These are phyloP conservation scores for Krasilnikovozyma curviuscula DNA, from an alignment of 768 basidiomycete species.

Conservation along the genomic window DNA sequence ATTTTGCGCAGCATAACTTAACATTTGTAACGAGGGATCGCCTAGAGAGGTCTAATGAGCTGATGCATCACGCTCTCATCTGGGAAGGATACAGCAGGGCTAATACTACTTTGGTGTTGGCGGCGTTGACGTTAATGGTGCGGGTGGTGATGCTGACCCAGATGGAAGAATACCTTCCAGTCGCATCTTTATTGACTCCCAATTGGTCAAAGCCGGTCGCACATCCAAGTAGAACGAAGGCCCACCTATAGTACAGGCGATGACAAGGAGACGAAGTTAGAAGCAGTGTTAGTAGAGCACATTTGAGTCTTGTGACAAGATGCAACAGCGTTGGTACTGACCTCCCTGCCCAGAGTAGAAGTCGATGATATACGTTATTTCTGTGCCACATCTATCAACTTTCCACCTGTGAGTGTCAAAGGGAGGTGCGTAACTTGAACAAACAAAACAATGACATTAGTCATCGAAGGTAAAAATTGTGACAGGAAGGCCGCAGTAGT, in stretches of 20 bases:
- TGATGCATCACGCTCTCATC: too few species aligned
- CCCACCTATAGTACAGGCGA: neutral
- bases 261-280: neutral
- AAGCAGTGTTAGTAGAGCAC: neutral
- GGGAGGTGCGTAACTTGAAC: slow-evolving; percentile 62
- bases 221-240: slow-evolving; percentile 68
- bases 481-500: neutral
- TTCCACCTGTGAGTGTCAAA: slow-evolving; percentile 98
- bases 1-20: too few species aligned
- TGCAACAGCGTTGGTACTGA: too few species aligned
- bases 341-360: slow-evolving; percentile 67
- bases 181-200: slow-evolving; percentile 83
- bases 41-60: too few species aligned
- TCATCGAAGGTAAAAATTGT: neutral
- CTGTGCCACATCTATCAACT: slow-evolving; percentile 76
- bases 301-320: too few species aligned
- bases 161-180: too few species aligned
- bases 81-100: too few species aligned
- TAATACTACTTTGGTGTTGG: too few species aligned
- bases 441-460: neutral
- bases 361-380: slow-evolving; percentile 86
- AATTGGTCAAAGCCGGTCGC: slow-evolving; percentile 78
- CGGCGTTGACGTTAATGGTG: too few species aligned
- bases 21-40: too few species aligned
- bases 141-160: too few species aligned